Conservation (phyloP, 352 stramenopile species). For the Phytopythium delawarense region DNA sequence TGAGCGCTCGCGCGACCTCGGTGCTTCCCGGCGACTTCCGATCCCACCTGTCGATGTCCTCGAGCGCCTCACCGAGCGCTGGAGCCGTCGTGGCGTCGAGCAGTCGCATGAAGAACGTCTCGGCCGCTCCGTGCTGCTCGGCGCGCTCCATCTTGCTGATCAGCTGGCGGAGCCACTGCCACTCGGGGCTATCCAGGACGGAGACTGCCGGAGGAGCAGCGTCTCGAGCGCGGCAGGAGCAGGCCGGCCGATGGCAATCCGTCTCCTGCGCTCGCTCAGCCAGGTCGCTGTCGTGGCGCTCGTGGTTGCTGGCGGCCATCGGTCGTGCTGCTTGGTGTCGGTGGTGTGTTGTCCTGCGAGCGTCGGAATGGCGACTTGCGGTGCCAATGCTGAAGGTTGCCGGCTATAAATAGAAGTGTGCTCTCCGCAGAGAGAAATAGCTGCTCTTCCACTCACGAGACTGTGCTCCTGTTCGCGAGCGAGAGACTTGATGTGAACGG, state of each 20-base stretch:
- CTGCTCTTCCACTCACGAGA: no score
- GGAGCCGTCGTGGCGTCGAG: constrained; percentile 13
- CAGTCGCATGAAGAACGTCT: constrained; percentile 28
- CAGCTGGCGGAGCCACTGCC: constrained; percentile 23
- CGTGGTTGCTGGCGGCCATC: not conserved
- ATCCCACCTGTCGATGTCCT: constrained; percentile 29
- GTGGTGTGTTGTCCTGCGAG: not conserved
- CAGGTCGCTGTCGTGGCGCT: not conserved
- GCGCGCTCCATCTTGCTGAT: constrained; percentile 13
- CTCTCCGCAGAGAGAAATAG: no score
- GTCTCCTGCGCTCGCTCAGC: not conserved
- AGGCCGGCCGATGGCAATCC: not conserved
- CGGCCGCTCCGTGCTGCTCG: constrained; percentile 7
- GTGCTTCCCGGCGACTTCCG: constrained; percentile 6
- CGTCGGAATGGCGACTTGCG: not conserved
- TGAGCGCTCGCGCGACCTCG: constrained; percentile 18
- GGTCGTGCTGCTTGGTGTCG: not conserved
- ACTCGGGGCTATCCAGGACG: constrained; percentile 23
- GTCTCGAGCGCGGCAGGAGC: not conserved
- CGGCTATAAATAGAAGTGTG: not conserved
- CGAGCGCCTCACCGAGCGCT: constrained; percentile 14
- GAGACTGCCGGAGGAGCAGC: not conserved
- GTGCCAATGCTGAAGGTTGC: no score
- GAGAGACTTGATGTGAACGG: no score
- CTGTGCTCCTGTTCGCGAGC: no score